Conservation (phyloP, 345 rosid genomes). For the Pistacia integerrima region DNA sequence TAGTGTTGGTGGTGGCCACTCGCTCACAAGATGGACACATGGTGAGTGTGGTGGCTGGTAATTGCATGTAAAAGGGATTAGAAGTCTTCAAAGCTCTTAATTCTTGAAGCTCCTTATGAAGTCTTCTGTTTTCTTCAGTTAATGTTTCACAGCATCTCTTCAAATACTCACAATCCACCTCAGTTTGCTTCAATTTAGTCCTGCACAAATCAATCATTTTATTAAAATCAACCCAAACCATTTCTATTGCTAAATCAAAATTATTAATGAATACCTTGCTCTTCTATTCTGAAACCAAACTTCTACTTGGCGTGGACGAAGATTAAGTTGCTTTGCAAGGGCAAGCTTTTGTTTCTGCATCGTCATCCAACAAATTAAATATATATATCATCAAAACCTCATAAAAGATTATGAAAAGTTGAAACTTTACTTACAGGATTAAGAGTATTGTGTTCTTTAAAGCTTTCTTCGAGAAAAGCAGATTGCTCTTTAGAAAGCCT, state of each 20-base stretch:
- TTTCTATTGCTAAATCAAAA: neutral
- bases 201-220: conserved; percentile 13
- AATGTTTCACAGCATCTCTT: conserved; percentile 61
- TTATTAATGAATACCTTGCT: conserved; percentile 37
- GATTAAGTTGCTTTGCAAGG: conserved; percentile 53
- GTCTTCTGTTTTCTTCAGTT: conserved; percentile 58
- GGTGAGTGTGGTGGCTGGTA: conserved; percentile 35
- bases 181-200: conserved; percentile 69
- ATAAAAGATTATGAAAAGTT: too few relatives aligned
- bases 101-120: conserved; percentile 59
- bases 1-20: conserved; percentile 27
- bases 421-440: conserved; percentile 38
- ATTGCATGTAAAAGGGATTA: conserved; percentile 24
- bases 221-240: too few relatives aligned
- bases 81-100: conserved; percentile 29
- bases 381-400: neutral
- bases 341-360: conserved; percentile 57
- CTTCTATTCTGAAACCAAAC: conserved; percentile 70
- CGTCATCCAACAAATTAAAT: neutral
- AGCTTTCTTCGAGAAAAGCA: conserved; percentile 67
- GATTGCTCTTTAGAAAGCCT: conserved; percentile 72
- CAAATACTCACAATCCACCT: conserved; percentile 59
- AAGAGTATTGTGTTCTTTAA: conserved; percentile 60
- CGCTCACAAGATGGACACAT: conserved; percentile 43
- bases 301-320: conserved; percentile 62